Base-by-base conservation (phyloP, 208 protist species). In the Wallacemonas rigidus region DNA sequence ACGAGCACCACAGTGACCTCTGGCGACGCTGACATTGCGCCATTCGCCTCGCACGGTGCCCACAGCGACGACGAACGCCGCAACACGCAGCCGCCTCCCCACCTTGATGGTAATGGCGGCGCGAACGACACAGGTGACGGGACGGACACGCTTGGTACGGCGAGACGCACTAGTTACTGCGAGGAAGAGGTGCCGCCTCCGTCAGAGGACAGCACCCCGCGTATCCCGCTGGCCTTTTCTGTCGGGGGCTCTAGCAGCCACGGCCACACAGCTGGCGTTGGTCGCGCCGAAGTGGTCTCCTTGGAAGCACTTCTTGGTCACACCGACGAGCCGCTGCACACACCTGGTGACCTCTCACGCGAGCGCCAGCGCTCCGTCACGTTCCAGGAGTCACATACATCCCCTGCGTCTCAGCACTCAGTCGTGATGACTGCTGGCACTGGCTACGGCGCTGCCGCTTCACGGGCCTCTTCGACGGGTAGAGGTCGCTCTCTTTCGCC, bases 321-420 rank as follows among this genome's bases (percentile, higher is more conserved):
- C 38, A n/a, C 15, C n/a, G 40, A 6, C 7, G 45, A 50, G 8
- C 45, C 45, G 6, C 8, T 50, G 45, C 45, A 50, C 45, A 26
- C 26, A 26, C 26, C 26, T 26, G 26, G 26, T 26, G 26, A 26
- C 26, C 26, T 26, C 26, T 26, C 26, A n/a, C 60, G 12, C 4
- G 60, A 65, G n/a, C 60, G 60, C 3, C 60, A 50, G 60, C 60
- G 60, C 41, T 65, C 60, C 43, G 60, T 65, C 60, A 65, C 60
- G 12, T 65, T 65, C 43, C 3, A 17, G 14, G 60, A 65, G 15
- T 39, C 26, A 26, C 26, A 26, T 26, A 26, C 26, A 26, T 26
- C 26, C 26, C 26, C 26, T 26, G 26, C 26, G 26, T 11, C 14
- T 41, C 60, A 0, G 60, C 38, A 4, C 60, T 36, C 41, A 45